Conservation (phyloP, 306 rosid genomes). For the Dicorynia guianensis region DNA sequence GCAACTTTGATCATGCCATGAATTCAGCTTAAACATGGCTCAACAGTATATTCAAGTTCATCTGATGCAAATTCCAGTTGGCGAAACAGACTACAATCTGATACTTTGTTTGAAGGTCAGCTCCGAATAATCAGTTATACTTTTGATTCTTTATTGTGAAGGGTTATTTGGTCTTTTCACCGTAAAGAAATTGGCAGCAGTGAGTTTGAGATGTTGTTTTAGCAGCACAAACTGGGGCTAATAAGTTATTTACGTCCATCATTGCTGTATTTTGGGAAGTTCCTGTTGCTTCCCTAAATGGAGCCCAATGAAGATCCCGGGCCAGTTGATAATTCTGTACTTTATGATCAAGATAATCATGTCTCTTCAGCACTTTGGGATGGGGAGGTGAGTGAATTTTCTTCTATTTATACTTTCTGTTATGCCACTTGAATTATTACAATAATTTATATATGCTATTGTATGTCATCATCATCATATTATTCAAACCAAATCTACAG, state of each 20-base stretch:
- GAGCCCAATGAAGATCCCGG: conserved; percentile 73
- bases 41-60: conserved; percentile 29
- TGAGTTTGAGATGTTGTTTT: conserved; percentile 16
- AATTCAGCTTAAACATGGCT: conserved; percentile 28
- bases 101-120: conserved; percentile 38
- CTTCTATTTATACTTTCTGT: conserved; percentile 18
- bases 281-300: conserved; percentile 50
- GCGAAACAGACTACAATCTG: conserved; percentile 22
- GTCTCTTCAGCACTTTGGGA: conserved; percentile 96
- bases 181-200: background rate
- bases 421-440: background rate
- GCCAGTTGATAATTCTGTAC: conserved; percentile 75
- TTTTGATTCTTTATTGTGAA: conserved; percentile 25
- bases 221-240: conserved; percentile 23
- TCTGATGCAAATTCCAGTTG: conserved; percentile 1
- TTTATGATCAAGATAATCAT: conserved; percentile 91
- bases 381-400: conserved; percentile 69
- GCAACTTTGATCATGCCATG: conserved; percentile 30
- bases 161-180: conserved; percentile 16
- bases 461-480: background rate
- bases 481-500: conserved; percentile 47
- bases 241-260: background rate
- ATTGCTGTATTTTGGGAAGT: conserved; percentile 42
- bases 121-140: background rate
- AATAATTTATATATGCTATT: background rate